Conservation (phyloP, 2,329 filamentous ascomycete species). For the Blumeria graminis region DNA sequence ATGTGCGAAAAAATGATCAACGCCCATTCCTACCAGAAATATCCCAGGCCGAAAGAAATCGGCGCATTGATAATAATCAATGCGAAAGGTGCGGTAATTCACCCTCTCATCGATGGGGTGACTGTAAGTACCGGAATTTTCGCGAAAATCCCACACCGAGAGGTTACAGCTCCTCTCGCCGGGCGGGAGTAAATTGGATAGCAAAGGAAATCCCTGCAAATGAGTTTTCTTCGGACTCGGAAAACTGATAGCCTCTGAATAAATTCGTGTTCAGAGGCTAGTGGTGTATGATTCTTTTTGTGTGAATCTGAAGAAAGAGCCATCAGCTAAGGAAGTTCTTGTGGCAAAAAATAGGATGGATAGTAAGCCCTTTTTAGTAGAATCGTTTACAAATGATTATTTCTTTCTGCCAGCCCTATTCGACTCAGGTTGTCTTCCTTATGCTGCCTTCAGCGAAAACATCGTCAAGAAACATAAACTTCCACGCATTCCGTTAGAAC, state of each 20-base stretch:
- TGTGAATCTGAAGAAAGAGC: background rate
- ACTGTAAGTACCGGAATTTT: background rate
- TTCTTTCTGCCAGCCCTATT: background rate
- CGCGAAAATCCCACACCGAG: background rate
- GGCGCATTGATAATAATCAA: background rate
- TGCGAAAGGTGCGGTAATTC: background rate
- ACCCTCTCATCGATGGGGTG: background rate
- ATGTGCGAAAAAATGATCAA: background rate
- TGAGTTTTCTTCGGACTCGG: background rate
- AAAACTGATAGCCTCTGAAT: background rate
- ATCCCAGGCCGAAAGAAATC: background rate
- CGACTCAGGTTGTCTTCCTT: background rate
- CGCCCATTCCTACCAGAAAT: background rate
- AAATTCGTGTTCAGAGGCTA: background rate
- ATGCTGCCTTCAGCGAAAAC: background rate
- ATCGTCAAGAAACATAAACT: background rate
- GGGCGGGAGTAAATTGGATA: background rate
- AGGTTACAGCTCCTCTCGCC: background rate
- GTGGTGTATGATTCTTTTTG: background rate
- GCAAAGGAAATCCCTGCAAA: background rate
- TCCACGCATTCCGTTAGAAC: background rate
- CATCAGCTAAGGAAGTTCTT: background rate
- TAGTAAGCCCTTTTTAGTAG: background rate
- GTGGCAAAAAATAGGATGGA: background rate
- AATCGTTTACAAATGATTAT: background rate